Evolutionary conservation across 164 flowering plant species (phyloP).

Genomic region (Sextonia rubra): DNA sequence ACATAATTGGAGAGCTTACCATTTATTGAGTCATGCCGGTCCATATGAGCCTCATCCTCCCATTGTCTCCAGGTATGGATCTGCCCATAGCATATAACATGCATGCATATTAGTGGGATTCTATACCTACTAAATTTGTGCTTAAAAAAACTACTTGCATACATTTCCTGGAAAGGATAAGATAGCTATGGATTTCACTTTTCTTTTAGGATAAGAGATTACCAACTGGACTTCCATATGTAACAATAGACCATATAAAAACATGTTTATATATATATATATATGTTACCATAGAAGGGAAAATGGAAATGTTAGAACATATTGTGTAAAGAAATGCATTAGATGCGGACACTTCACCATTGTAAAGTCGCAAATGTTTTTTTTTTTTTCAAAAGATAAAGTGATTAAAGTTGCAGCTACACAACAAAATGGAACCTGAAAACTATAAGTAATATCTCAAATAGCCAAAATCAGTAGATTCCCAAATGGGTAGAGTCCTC

Average conservation of each 20-base stretch:
- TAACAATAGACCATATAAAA: neutral
- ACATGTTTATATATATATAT: neutral
- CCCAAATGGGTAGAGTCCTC: too few species aligned
- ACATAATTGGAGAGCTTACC: constrained; percentile 37
- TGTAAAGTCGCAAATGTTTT: too few species aligned
- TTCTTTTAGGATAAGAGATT: neutral
- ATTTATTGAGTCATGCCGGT: constrained; percentile 49
- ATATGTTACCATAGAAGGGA: too few species aligned
- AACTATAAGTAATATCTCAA: too few species aligned
- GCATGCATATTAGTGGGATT: neutral
- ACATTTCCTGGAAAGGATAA: neutral
- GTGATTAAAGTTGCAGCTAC: too few species aligned
- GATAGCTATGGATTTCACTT: neutral
- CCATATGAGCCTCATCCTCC: constrained; percentile 92
- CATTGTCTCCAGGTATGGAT: constrained; percentile 91
- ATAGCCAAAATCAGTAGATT: too few species aligned
- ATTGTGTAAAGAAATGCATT: too few species aligned
- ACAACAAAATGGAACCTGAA: too few species aligned
- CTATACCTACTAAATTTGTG: neutral
- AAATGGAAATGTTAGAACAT: too few species aligned
- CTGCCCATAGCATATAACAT: constrained; percentile 27
- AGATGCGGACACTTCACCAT: too few species aligned
- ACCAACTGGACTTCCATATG: neutral
- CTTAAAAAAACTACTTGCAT: neutral
- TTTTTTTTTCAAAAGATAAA: too few species aligned